Conservation (phyloP, 345 rosid species). For the Garcia nutans region DNA sequence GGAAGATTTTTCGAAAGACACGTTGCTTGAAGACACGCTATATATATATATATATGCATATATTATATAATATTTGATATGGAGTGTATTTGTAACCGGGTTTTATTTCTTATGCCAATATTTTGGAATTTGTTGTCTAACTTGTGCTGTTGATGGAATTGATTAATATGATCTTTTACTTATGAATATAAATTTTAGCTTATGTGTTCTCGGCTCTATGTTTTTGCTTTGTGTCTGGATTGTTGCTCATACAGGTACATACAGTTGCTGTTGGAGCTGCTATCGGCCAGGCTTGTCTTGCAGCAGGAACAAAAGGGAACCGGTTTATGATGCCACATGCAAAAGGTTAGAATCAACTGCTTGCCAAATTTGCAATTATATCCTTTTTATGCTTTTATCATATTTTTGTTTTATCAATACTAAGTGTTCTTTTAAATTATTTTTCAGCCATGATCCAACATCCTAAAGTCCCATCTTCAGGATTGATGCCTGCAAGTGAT, state of each 20-base stretch:
- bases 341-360: constrained; percentile 48
- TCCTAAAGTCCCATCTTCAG: constrained; percentile 81
- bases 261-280: constrained; percentile 80
- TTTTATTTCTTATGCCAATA: background rate
- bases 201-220: background rate
- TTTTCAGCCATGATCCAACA: constrained; percentile 79
- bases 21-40: constrained; percentile 20
- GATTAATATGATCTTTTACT: background rate
- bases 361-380: constrained; percentile 2
- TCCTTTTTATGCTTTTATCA: background rate
- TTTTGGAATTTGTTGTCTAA: background rate
- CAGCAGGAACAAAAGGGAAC: constrained; percentile 81
- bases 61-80: background rate
- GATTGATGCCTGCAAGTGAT: constrained; percentile 84
- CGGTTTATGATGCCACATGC: constrained; percentile 91
- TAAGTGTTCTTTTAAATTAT: constrained; percentile 20
- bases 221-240: background rate
- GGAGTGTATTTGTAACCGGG: constrained; percentile 6
- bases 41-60: too few species aligned
- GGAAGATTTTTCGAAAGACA: background rate
- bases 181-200: too few species aligned
- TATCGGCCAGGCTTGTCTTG: constrained; percentile 75
- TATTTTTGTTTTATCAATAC: background rate
- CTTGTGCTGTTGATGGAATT: background rate
- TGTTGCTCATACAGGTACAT: constrained; percentile 51